These are phyloP conservation scores for Mayamaea pseudoterrestris DNA, from an alignment of 108 stramenopile genomes.

Conservation along the genomic window DNA sequence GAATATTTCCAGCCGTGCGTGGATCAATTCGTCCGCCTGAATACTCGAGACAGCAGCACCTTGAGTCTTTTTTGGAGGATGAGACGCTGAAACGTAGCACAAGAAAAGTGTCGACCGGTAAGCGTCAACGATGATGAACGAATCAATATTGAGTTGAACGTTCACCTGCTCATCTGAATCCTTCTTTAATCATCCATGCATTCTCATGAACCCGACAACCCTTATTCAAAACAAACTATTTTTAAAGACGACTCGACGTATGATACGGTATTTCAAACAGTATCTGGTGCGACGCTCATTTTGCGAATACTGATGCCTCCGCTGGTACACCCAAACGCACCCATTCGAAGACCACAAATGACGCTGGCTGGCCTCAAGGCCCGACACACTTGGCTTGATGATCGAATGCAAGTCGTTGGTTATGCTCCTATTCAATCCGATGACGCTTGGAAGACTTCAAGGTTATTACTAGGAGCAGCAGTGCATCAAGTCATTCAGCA, in stretches of 20 bases:
- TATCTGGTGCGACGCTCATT: slow-evolving; percentile 49
- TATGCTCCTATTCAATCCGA: slow-evolving; percentile 50
- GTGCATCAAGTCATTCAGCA: slow-evolving; percentile 66
- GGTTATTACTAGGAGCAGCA: slow-evolving; percentile 45
- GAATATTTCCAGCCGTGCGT: neutral
- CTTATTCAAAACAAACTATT: too few relatives aligned
- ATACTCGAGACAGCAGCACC: slow-evolving; percentile 39
- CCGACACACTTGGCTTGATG: slow-evolving; percentile 56
- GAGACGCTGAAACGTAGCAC: slow-evolving; percentile 51
- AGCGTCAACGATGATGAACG: too few relatives aligned
- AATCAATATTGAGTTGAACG: too few relatives aligned
- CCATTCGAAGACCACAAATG: slow-evolving; percentile 33
- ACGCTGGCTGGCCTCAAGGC: slow-evolving; percentile 67
- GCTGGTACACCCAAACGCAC: neutral
- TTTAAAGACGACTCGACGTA: slow-evolving; percentile 66
- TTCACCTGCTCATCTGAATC: too few relatives aligned
- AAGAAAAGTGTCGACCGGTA: slow-evolving; percentile 53
- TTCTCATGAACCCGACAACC: too few relatives aligned
- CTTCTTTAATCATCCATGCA: too few relatives aligned
- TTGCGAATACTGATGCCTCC: slow-evolving; percentile 51
- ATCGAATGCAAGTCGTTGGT: slow-evolving; percentile 50
- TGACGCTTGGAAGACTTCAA: slow-evolving; percentile 29
- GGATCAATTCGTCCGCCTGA: slow-evolving; percentile 11
- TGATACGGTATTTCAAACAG: slow-evolving; percentile 81
- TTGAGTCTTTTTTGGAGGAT: slow-evolving; percentile 58